A percentile compares a stretch with the other conserved stretches of the same genome.
These are phyloP conservation scores for Beauveria sp. DNA, from an alignment of 2,329 filamentous ascomycete genomes.

Conservation along the genomic window DNA sequence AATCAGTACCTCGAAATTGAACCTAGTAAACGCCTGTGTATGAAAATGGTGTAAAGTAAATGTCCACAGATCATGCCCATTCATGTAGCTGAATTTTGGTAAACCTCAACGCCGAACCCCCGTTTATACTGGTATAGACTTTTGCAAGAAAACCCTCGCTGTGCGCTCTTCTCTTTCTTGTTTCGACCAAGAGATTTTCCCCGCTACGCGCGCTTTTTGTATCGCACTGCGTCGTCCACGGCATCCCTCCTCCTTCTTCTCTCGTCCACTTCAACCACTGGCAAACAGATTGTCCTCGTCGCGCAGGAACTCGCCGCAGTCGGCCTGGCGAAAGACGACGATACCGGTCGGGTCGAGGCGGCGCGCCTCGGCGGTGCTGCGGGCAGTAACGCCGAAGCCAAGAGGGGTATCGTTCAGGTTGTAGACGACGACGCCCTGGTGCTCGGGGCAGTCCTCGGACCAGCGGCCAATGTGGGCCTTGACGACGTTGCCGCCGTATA, in stretches of 20 bases:
- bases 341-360: constrained; percentile 85
- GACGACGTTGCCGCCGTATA: constrained; percentile 87
- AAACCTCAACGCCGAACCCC: constrained; percentile 6
- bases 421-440: constrained; percentile 84
- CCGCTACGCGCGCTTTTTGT: not conserved
- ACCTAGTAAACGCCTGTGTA: constrained; percentile 5
- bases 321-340: constrained; percentile 82
- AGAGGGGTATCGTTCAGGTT: constrained; percentile 90
- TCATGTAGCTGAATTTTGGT: constrained; percentile 5
- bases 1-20: not conserved
- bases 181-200: not conserved
- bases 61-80: constrained; percentile 2
- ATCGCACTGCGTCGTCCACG: not conserved
- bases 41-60: constrained; percentile 5
- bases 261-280: constrained; percentile 30
- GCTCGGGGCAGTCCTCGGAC: constrained; percentile 88
- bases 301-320: constrained; percentile 89
- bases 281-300: constrained; percentile 65
- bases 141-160: not conserved
- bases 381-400: constrained; percentile 88
- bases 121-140: constrained; percentile 2
- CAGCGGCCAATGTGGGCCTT: constrained; percentile 65
- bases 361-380: constrained; percentile 74
- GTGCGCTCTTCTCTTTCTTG: no score
- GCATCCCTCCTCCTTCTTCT: not conserved